Evolutionary conservation across 2,329 filamentous ascomycete genomes (phyloP).

Genomic region (Fusarium protoensiforme): DNA sequence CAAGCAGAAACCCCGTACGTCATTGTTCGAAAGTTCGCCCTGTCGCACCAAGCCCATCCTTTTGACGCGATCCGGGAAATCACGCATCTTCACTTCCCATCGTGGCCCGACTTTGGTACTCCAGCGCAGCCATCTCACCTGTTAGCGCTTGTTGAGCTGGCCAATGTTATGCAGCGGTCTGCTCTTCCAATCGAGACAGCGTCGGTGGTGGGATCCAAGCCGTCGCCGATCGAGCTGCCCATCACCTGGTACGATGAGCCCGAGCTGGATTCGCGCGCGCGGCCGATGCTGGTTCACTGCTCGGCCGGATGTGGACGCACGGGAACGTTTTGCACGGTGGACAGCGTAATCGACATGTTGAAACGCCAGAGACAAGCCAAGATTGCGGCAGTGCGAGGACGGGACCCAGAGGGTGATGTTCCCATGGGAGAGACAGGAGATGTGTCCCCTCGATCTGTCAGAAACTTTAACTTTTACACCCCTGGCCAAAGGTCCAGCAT

Average conservation of each 20-base stretch:
- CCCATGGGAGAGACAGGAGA: constrained; percentile 52
- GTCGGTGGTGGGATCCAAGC: constrained; percentile 47
- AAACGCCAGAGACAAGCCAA: constrained; percentile 77
- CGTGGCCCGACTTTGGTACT: constrained; percentile 98
- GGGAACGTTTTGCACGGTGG: constrained; percentile 95
- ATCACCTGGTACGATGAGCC: constrained; percentile 69
- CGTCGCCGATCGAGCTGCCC: constrained; percentile 41
- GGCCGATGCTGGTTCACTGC: constrained; percentile 92
- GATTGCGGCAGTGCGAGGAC: constrained; percentile 25
- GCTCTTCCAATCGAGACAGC: constrained; percentile 60
- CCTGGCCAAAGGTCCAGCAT: constrained; percentile 23
- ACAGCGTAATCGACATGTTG: constrained; percentile 95
- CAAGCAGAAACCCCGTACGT: constrained; percentile 76
- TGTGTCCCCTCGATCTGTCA: constrained; percentile 43
- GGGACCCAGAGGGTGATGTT: constrained; percentile 57
- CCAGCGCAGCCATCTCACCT: constrained; percentile 90
- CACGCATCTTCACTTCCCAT: constrained; percentile 92
- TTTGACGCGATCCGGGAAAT: constrained; percentile 91
- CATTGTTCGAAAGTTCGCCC: constrained; percentile 85
- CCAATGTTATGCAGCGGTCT: constrained; percentile 76
- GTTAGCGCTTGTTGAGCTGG: constrained; percentile 88
- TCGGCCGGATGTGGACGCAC: constrained; percentile 96
- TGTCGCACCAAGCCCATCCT: constrained; percentile 80
- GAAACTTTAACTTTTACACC: constrained; percentile 38
- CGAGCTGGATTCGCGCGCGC: constrained; percentile 60